These are phyloP conservation scores for Xerocomellus dryophilus DNA, from an alignment of 768 basidiomycete species.

Conservation along the genomic window DNA sequence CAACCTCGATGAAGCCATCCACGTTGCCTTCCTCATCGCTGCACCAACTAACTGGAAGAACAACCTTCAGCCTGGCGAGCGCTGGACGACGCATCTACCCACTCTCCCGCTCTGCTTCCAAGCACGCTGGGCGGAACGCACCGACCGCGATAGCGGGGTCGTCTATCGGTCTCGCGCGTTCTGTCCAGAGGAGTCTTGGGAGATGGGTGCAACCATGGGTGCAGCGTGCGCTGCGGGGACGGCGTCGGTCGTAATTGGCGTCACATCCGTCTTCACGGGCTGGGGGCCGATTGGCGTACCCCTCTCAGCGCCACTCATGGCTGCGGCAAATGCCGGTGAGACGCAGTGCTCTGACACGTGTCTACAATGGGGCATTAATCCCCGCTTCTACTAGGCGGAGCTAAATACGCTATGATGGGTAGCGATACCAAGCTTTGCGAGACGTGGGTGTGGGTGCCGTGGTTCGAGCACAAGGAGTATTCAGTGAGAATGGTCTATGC, in stretches of 20 bases:
- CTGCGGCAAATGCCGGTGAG: slow-evolving; percentile 12
- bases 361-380: not conserved
- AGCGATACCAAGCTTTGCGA: slow-evolving; percentile 9
- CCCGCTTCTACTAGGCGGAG: slow-evolving; percentile 1
- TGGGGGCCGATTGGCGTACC: not conserved
- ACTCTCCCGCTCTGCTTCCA: slow-evolving; percentile 13
- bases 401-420: slow-evolving; percentile 5
- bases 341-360: not conserved
- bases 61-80: slow-evolving; percentile 15
- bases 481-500: slow-evolving; percentile 13
- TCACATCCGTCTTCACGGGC: not conserved
- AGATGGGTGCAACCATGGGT: slow-evolving; percentile 18
- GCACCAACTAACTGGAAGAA: slow-evolving; percentile 16
- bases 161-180: slow-evolving; percentile 12
- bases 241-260: slow-evolving; percentile 17
- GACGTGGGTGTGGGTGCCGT: slow-evolving; percentile 22
- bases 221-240: slow-evolving; percentile 17
- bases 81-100: slow-evolving; percentile 14
- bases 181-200: slow-evolving; percentile 16
- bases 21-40: slow-evolving; percentile 19
- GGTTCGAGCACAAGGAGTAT: slow-evolving; percentile 19
- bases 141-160: slow-evolving; percentile 8
- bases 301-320: slow-evolving; percentile 12
- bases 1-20: slow-evolving; percentile 17
- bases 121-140: slow-evolving; percentile 12